A percentile compares a stretch with the other conserved stretches of the same genome.
Conservation (phyloP, 371 early-diverging fungal species). For the Umbelopsis sp. region DNA sequence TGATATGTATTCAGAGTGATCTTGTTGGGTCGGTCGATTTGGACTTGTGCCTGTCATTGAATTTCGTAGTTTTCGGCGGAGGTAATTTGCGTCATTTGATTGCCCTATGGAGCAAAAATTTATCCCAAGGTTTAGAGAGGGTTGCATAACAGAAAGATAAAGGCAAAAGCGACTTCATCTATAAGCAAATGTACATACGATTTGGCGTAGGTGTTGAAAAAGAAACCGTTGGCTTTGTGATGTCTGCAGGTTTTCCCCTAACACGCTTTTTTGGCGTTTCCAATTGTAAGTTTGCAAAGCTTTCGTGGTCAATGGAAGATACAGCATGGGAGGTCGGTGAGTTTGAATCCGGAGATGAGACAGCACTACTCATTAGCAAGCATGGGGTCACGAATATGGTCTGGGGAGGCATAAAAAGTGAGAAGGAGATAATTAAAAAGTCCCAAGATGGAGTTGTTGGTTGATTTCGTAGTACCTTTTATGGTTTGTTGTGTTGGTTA, state of each 20-base stretch:
- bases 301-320: slow-evolving; percentile 1
- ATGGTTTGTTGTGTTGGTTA: slow-evolving; percentile 4
- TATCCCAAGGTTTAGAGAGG: background rate
- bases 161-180: background rate
- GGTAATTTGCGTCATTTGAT: slow-evolving; percentile 9
- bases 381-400: slow-evolving; percentile 14
- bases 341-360: slow-evolving; percentile 4
- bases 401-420: slow-evolving; percentile 12
- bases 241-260: background rate
- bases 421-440: background rate
- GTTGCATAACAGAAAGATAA: background rate
- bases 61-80: slow-evolving; percentile 6
- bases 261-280: slow-evolving; percentile 6
- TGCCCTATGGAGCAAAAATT: slow-evolving; percentile 6
- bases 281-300: background rate
- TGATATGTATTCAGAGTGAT: slow-evolving; percentile 12
- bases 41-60: slow-evolving; percentile 6
- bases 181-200: background rate
- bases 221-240: background rate
- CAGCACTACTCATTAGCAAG: slow-evolving; percentile 8
- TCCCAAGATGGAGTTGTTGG: background rate
- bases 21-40: background rate
- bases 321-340: background rate
- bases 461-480: slow-evolving; percentile 18
- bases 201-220: slow-evolving; percentile 8